Evolutionary conservation across 108 stramenopile genomes (phyloP).

Genomic region (Pseudonitzschia pungens): DNA sequence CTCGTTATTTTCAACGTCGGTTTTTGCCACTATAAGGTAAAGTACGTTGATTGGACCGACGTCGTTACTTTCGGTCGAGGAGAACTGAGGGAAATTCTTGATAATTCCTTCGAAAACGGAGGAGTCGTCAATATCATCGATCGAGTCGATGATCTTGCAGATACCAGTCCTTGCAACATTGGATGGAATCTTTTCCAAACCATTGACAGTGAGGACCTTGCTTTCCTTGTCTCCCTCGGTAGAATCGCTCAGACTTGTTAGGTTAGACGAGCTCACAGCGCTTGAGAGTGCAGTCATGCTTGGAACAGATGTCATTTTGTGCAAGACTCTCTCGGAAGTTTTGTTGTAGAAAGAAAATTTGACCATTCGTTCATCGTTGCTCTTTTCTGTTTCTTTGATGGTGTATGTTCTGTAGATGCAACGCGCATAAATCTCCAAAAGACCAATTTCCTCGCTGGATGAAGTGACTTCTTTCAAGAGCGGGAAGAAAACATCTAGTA

Average conservation of each 20-base stretch:
- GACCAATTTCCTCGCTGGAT: constrained; percentile 52
- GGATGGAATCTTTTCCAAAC: constrained; percentile 58
- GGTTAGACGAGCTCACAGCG: constrained; percentile 57
- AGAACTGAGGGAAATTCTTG: constrained; percentile 60
- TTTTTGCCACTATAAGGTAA: constrained; percentile 74
- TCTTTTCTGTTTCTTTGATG: constrained; percentile 60
- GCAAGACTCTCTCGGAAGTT: constrained; percentile 67
- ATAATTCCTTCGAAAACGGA: constrained; percentile 44
- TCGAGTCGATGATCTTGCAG: constrained; percentile 48
- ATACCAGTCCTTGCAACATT: constrained; percentile 61
- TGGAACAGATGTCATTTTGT: constrained; percentile 63
- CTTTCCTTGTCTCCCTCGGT: constrained; percentile 60
- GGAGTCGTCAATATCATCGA: constrained; percentile 54
- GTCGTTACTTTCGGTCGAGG: constrained; percentile 31
- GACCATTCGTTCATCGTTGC: constrained; percentile 47
- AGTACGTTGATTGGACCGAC: constrained; percentile 83
- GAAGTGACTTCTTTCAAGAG: constrained; percentile 53
- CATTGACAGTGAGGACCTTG: constrained; percentile 37
- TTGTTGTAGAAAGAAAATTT: constrained; percentile 78
- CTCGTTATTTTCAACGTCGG: constrained; percentile 43
- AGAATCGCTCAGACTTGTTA: constrained; percentile 59
- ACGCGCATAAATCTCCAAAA: constrained; percentile 84
- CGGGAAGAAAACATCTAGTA: constrained; percentile 86
- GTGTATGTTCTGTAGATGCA: constrained; percentile 84
- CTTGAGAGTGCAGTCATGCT: constrained; percentile 86